Evolutionary conservation across 495 filamentous ascomycete genomes (phyloP).

Genomic region (Penicillium verhagenii): DNA sequence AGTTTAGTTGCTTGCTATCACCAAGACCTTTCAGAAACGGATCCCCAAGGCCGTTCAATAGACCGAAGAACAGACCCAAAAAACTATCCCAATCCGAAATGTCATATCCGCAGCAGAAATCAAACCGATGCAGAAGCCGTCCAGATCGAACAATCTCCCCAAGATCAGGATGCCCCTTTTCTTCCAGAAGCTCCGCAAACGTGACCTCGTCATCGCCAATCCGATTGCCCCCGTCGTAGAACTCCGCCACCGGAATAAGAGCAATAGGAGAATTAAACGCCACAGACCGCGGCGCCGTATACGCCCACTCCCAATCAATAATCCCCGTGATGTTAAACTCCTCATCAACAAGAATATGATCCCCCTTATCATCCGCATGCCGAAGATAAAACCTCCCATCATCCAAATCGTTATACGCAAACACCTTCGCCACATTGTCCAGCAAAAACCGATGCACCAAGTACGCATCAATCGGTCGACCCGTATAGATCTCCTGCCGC

Average conservation of each 20-base stretch:
- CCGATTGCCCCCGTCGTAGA: constrained; percentile 37
- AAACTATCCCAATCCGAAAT: constrained; percentile 41
- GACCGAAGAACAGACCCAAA: constrained; percentile 38
- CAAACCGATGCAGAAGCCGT: constrained; percentile 33
- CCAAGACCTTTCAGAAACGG: background rate
- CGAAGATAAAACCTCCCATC: constrained; percentile 41
- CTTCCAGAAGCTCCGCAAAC: constrained; percentile 31
- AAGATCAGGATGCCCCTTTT: constrained; percentile 29
- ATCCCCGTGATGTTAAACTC: constrained; percentile 44
- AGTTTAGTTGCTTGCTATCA: constrained; percentile 27
- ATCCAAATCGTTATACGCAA: constrained; percentile 12
- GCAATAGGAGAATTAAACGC: constrained; percentile 44
- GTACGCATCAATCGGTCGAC: constrained; percentile 31
- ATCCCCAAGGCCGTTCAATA: constrained; percentile 23
- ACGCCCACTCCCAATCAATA: constrained; percentile 47
- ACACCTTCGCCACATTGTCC: constrained; percentile 20
- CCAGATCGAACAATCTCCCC: constrained; percentile 33
- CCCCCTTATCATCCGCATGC: constrained; percentile 46
- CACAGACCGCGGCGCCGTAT: constrained; percentile 26
- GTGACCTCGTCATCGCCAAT: constrained; percentile 33
- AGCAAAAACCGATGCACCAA: constrained; percentile 39
- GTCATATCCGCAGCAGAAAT: constrained; percentile 41
- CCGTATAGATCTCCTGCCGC: constrained; percentile 26
- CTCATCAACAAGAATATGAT: constrained; percentile 45
- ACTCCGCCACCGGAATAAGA: constrained; percentile 41